Conservation (phyloP, 2,329 filamentous ascomycete species). For the Mycosphaerelloides madeirae region DNA sequence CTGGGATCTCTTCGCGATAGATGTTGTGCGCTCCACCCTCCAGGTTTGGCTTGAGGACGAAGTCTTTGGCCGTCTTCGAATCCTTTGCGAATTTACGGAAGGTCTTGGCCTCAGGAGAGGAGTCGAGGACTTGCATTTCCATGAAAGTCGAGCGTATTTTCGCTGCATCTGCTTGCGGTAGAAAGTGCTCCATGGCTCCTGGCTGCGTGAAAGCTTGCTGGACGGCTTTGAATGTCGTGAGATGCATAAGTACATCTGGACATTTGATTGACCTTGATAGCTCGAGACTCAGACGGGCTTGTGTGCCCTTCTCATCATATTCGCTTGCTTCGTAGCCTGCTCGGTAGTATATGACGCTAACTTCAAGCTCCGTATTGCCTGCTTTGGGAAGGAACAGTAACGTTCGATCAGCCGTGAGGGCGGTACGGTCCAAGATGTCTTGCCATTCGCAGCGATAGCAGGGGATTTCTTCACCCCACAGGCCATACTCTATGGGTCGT, state of each 20-base stretch:
- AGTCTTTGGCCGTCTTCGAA: conserved; percentile 21
- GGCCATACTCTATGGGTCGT: conserved; percentile 42
- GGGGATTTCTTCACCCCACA: conserved; percentile 35
- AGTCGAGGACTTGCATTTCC: conserved; percentile 35
- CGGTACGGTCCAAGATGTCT: conserved; percentile 30
- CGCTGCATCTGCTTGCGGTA: conserved; percentile 23
- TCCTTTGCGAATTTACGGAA: conserved; percentile 28
- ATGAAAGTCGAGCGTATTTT: conserved; percentile 36
- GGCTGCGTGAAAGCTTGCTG: conserved; percentile 38
- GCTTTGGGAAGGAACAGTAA: conserved; percentile 34
- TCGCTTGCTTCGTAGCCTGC: conserved; percentile 41
- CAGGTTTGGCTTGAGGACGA: conserved; percentile 42
- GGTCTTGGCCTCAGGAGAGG: conserved; percentile 25
- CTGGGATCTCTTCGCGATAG: conserved; percentile 36
- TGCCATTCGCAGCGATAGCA: conserved; percentile 38
- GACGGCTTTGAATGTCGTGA: conserved; percentile 42
- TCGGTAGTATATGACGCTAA: conserved; percentile 42
- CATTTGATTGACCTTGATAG: conserved; percentile 42
- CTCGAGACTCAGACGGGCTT: conserved; percentile 36
- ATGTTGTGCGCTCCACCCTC: conserved; percentile 45
- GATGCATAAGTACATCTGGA: conserved; percentile 39
- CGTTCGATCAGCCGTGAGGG: conserved; percentile 28
- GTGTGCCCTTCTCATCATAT: conserved; percentile 31
- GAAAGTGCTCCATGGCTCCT: conserved; percentile 33
- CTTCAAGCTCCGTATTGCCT: conserved; percentile 28